Base-by-base conservation (phyloP, 441 rosid species). In the Aleurites moluccanus region DNA sequence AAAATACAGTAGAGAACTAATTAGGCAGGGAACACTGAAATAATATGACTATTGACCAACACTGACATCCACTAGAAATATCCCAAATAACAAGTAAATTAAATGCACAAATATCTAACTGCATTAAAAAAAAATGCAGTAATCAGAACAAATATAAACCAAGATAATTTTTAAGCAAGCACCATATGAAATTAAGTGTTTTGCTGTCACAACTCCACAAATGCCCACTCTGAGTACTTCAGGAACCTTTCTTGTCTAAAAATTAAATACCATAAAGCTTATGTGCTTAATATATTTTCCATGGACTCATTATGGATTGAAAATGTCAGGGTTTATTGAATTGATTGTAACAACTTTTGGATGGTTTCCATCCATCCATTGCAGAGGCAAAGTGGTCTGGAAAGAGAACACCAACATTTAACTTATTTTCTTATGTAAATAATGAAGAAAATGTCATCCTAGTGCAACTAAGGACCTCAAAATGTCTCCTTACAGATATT, bases 381-480 rank as follows among this genome's bases (percentile, higher is more conserved):
- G 60, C 67, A 59, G 10, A 59, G 67, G 28, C 74, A 40, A 71
- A 59, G 35, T 40, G 38, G 3, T 10, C 18, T 21, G 55, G 63
- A 56, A 28, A 53, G 35, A 14, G 21, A 27, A 28, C 28, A 18
- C 60, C 7, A 16, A 14, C 28, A 40, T 50, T 10, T 45, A 6
- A 69, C 52, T 50, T 28, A 53, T 10, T 25, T 69, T 10, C 64
- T 4, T 1, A 27, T 16, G 25, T 27, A 64, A 23, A 23, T 0
- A 13, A 20, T 47, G 33, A 64, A 23, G 42, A 14, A 14, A 52
- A 55, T 56, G 47, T 55, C 64, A 42, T 73, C 25, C 49, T 55
- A 20, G 65, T 42, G 38, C 23, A 64, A 74, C 64, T 6, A 55
- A 18, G 38, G 64, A 74, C 63, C 47, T 16, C 52, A 23, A 45